Percentiles rank a stretch among this genome's conserved stretches.
These are phyloP conservation scores for Vitis cinerea DNA, from an alignment of 164 flowering plant species.

Conservation along the genomic window DNA sequence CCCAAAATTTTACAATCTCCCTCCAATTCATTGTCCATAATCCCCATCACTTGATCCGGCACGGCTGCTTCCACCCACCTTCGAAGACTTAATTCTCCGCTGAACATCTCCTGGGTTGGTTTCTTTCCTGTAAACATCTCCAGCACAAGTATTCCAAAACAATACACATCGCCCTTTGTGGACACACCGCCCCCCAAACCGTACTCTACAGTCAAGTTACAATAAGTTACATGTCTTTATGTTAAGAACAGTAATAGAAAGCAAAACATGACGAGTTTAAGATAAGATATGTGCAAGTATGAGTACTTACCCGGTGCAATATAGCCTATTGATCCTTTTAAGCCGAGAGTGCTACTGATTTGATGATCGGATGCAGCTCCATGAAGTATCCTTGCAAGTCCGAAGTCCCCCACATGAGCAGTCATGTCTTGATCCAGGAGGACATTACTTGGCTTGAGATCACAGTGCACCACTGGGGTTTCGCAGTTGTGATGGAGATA, in stretches of 20 bases:
- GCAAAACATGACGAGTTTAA: no score
- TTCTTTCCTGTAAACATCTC: conserved; percentile 23
- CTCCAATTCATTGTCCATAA: background rate
- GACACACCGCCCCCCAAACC: conserved; percentile 21
- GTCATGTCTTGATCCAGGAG: conserved; percentile 24
- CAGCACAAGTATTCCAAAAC: conserved; percentile 27
- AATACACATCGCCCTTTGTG: background rate
- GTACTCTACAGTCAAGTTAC: conserved; percentile 21
- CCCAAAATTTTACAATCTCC: background rate
- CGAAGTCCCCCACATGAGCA: conserved; percentile 35
- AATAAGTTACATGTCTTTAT: no score
- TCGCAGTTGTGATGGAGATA: conserved; percentile 31
- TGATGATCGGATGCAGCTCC: background rate
- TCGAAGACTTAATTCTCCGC: conserved; percentile 10
- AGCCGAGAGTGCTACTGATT: conserved; percentile 13
- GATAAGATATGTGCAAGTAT: no score
- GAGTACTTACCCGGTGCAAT: conserved; percentile 31
- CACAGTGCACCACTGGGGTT: conserved; percentile 24
- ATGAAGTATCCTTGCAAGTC: conserved; percentile 23
- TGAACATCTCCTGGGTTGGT: conserved; percentile 20
- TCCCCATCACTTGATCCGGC: conserved; percentile 9
- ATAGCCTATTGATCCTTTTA: conserved; percentile 32
- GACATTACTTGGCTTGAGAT: conserved; percentile 9
- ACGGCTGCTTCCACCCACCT: conserved; percentile 5
- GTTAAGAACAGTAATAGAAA: no score